phyloP scores from a whole-genome alignment of 352 stramenopile species.

The Phytophthora hibernalis region DNA sequence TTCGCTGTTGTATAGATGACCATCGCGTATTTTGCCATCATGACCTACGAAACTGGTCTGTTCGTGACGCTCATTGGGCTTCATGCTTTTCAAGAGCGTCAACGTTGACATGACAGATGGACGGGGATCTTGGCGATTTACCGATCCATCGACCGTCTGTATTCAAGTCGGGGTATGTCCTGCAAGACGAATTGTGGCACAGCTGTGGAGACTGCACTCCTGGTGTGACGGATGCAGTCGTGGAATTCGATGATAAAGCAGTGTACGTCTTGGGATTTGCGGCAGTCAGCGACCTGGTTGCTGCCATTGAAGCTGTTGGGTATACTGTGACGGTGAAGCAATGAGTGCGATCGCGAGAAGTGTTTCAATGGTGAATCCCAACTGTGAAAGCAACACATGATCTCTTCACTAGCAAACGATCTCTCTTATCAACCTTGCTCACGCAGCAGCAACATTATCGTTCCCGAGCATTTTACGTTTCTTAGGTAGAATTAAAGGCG shows the following conservation, averaged over 20 bases:
- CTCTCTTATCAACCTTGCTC: slow-evolving; percentile 5
- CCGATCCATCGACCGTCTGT: slow-evolving; percentile 56
- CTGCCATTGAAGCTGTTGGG: slow-evolving; percentile 60
- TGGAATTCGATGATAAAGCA: slow-evolving; percentile 67
- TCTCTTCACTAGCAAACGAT: slow-evolving; percentile 12
- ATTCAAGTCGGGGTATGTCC: slow-evolving; percentile 88
- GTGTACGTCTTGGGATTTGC: slow-evolving; percentile 66
- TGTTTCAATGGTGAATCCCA: neutral
- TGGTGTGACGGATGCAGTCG: slow-evolving; percentile 70
- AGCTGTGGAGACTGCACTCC: slow-evolving; percentile 81
- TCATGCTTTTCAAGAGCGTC: slow-evolving; percentile 66
- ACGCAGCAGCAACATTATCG: no score
- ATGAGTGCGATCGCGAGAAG: neutral
- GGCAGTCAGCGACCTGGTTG: slow-evolving; percentile 46
- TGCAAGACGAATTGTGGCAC: slow-evolving; percentile 95
- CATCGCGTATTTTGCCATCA: slow-evolving; percentile 76
- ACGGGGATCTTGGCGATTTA: slow-evolving; percentile 61
- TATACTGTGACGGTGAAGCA: slow-evolving; percentile 51
- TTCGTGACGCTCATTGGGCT: slow-evolving; percentile 68
- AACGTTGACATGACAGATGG: slow-evolving; percentile 60
- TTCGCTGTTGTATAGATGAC: slow-evolving; percentile 73
- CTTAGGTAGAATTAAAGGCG: slow-evolving; percentile 30
- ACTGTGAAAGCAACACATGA: no score
- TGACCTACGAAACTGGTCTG: slow-evolving; percentile 74
- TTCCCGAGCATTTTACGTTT: slow-evolving; percentile 38